Conservation (phyloP, 2,329 filamentous ascomycete species). For the Colletotrichum karsti region DNA sequence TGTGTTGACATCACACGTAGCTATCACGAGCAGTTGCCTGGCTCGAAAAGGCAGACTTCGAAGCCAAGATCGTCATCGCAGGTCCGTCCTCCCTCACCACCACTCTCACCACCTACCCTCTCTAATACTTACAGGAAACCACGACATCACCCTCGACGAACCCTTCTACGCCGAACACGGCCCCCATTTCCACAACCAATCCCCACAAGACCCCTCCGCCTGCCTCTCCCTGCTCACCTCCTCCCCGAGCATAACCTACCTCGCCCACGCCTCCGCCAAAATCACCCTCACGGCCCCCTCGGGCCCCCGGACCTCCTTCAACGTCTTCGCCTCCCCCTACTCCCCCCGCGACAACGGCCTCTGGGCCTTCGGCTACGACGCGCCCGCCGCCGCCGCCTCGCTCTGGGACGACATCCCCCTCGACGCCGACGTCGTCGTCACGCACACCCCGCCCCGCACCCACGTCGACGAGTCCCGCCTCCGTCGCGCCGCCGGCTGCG, state of each 20-base stretch:
- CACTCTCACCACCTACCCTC: neutral
- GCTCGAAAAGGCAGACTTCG: slow-evolving; percentile 73
- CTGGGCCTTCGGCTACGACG: slow-evolving; percentile 75
- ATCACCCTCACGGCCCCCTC: slow-evolving; percentile 61
- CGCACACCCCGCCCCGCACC: slow-evolving; percentile 72
- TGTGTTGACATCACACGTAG: slow-evolving; percentile 15
- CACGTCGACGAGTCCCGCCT: slow-evolving; percentile 62
- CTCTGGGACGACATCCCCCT: slow-evolving; percentile 71
- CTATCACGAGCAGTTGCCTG: slow-evolving; percentile 70
- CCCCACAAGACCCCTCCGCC: slow-evolving; percentile 57
- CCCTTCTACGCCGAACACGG: slow-evolving; percentile 66
- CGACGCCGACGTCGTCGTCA: slow-evolving; percentile 72
- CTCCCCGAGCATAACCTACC: slow-evolving; percentile 68
- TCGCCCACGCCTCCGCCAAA: slow-evolving; percentile 64
- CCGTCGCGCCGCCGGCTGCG: slow-evolving; percentile 63
- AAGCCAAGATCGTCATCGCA: slow-evolving; percentile 75
- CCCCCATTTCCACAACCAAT: slow-evolving; percentile 63
- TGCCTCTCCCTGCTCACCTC: slow-evolving; percentile 64
- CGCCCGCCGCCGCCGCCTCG: slow-evolving; percentile 40
- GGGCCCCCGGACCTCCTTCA: slow-evolving; percentile 69
- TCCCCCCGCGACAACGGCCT: slow-evolving; percentile 60
- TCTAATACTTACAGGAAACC: slow-evolving; percentile 65
- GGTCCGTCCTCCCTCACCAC: slow-evolving; percentile 53
- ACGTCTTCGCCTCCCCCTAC: slow-evolving; percentile 76
- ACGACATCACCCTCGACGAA: slow-evolving; percentile 77